Conservation (phyloP, 208 protist species). For the Novymonas esmeraldas region DNA sequence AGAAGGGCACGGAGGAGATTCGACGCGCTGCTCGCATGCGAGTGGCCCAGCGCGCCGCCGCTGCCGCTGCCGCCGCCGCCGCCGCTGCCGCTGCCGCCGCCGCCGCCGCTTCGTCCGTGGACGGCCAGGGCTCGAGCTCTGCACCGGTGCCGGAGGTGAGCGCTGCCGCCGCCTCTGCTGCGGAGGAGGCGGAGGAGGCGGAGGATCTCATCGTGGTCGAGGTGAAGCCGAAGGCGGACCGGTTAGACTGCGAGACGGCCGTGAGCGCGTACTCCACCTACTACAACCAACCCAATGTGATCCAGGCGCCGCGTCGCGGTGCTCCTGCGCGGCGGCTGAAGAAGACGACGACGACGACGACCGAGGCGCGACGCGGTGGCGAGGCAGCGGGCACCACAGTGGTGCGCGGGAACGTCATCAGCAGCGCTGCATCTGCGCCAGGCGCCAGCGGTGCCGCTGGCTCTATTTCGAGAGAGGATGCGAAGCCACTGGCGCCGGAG, state of each 20-base stretch:
- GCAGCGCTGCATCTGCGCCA: constrained; percentile 1
- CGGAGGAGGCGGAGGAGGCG: constrained; percentile 31
- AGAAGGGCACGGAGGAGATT: constrained; percentile 71
- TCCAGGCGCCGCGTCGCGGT: constrained; percentile 46
- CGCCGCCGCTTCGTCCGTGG: background rate
- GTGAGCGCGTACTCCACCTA: constrained; percentile 80
- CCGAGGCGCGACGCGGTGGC: background rate
- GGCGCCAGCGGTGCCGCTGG: background rate
- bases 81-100: background rate
- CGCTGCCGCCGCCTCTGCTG: no score
- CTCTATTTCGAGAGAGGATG: no score
- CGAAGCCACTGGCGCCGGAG: no score
- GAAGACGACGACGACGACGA: constrained; percentile 28
- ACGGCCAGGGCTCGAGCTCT: background rate
- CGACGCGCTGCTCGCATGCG: constrained; percentile 56
- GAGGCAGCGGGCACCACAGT: background rate
- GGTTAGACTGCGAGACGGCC: constrained; percentile 85
- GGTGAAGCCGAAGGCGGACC: constrained; percentile 42
- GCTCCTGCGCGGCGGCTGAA: constrained; percentile 19
- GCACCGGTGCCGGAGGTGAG: background rate
- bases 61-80: constrained; percentile 1
- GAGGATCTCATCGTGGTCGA: constrained; percentile 54
- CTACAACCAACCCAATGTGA: constrained; percentile 91
- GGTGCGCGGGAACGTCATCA: constrained; percentile 23
- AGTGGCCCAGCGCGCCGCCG: constrained; percentile 16